These are phyloP conservation scores for Boletus sp. DNA, from an alignment of 768 basidiomycete species.

Conservation along the genomic window DNA sequence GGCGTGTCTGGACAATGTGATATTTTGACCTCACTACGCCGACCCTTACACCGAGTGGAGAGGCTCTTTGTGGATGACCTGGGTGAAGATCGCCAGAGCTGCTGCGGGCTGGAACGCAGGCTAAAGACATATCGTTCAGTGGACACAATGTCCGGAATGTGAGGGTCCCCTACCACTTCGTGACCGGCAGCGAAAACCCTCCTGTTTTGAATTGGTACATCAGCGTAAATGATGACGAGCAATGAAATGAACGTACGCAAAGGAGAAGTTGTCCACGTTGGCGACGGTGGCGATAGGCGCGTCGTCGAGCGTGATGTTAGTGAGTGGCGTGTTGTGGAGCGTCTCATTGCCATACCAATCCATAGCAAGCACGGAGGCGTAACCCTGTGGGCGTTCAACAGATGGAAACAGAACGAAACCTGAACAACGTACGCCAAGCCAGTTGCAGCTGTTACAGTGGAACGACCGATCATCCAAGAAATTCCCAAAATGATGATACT, in stretches of 20 bases:
- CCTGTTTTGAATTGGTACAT: conserved; percentile 27
- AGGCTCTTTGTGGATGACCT: conserved; percentile 49
- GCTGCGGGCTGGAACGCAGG: conserved; percentile 62
- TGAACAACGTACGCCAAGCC: conserved; percentile 34
- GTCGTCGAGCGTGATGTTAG: conserved; percentile 57
- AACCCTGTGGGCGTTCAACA: conserved; percentile 21
- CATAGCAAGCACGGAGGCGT: conserved; percentile 42
- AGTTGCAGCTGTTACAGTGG: conserved; percentile 14
- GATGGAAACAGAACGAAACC: not conserved
- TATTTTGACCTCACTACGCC: not conserved
- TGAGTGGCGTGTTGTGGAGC: conserved; percentile 40
- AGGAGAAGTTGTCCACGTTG: conserved; percentile 65
- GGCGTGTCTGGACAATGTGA: conserved; percentile 34
- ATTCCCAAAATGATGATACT: too few species aligned
- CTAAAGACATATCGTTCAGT: conserved; percentile 28
- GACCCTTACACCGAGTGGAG: conserved; percentile 46
- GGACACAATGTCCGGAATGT: too few species aligned
- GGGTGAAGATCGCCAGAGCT: conserved; percentile 57
- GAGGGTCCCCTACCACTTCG: conserved; percentile 47
- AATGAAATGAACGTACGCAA: conserved; percentile 49
- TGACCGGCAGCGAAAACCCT: conserved; percentile 60
- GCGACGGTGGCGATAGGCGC: conserved; percentile 55
- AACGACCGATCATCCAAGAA: conserved; percentile 2
- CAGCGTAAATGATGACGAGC: not conserved
- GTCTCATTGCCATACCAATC: conserved; percentile 45